Evolutionary conservation across 164 flowering plant species (phyloP), one percentile per base, ranked within the genome.

Genomic region (Vitis amurensis): DNA sequence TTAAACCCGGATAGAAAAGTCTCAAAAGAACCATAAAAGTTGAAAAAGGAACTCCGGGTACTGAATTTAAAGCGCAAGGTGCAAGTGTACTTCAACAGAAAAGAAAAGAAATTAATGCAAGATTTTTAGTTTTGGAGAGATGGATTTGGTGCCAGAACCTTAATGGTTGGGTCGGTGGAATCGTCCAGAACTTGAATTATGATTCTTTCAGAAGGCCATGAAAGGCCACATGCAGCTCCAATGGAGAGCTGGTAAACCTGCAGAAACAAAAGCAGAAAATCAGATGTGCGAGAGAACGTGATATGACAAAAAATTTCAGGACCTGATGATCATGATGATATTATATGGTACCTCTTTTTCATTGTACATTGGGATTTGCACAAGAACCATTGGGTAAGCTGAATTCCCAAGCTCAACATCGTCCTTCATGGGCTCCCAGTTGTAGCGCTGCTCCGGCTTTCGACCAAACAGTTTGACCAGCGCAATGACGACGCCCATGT

Each of bases 321-420:
- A 23, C 27, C 27, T 23, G 27, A 23, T 23, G 27, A 23, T 23
- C 2, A 1, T 12, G 9, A 8, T 55, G 8, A 61, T 17, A 16
- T 27, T 0, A 9, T 0, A 5, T 14, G 1, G 12, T 53, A 91
- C 97, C 91, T 91, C 91, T 75, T 70, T 86, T 71, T 91, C 97
- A 55, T 91, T 91, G 87, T 80, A 89, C 97, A 91, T 91, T 27
- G 97, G 97, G 65, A 91, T 89, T 81, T 91, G 97, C 16, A 91
- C 84, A 2, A 91, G 84, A 69, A 91, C 91, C 90, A 75, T 78
- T 1, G 91, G 89, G 51, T 79, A 85, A 56, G 74, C 74, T 0
- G 79, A 76, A 71, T 76, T 76, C 0, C 86, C 91, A 11, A 79
- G 56, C 81, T 87, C 91, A 16, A 80, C 47, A 66, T 87, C 91